Conservation (phyloP, 345 rosid genomes). For the Syzygium oleosum region DNA sequence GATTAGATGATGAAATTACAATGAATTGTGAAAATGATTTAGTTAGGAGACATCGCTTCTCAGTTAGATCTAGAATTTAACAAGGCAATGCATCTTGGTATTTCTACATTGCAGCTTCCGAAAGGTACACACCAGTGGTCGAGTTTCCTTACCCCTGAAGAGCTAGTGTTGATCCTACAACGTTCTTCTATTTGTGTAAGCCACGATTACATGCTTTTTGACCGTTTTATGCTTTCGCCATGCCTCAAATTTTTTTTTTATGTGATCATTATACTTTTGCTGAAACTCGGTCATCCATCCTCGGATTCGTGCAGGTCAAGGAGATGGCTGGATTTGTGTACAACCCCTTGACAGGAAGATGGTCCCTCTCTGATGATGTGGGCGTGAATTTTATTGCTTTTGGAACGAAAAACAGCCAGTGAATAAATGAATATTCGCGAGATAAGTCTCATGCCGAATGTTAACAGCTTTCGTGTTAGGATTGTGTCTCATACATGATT, state of each 20-base stretch:
- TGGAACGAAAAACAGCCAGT: slow-evolving; percentile 23
- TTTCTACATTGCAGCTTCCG: slow-evolving; percentile 53
- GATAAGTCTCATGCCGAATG: not conserved
- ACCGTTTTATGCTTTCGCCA: not conserved
- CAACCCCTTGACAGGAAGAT: slow-evolving; percentile 68
- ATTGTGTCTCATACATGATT: not conserved
- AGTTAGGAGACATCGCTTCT: not conserved
- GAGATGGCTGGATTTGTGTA: slow-evolving; percentile 93
- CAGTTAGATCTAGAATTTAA: not conserved
- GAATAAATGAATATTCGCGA: not conserved
- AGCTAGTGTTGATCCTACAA: slow-evolving; percentile 57
- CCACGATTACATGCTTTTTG: not conserved
- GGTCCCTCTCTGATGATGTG: slow-evolving; percentile 68
- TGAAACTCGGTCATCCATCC: not conserved
- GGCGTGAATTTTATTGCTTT: slow-evolving; percentile 75
- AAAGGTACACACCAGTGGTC: slow-evolving; percentile 96
- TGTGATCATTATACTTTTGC: not conserved
- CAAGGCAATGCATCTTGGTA: not conserved
- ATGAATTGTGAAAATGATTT: not conserved
- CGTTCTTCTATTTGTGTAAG: slow-evolving; percentile 73
- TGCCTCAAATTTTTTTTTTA: not conserved
- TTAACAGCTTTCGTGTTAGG: not conserved
- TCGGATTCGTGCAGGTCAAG: slow-evolving; percentile 37
- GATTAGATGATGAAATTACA: not conserved
- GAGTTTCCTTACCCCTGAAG: slow-evolving; percentile 91